Percentiles rank a stretch among this genome's conserved stretches.
These are phyloP conservation scores for Thielaviopsis euricoi DNA, from an alignment of 2,329 filamentous ascomycete species.

Conservation along the genomic window DNA sequence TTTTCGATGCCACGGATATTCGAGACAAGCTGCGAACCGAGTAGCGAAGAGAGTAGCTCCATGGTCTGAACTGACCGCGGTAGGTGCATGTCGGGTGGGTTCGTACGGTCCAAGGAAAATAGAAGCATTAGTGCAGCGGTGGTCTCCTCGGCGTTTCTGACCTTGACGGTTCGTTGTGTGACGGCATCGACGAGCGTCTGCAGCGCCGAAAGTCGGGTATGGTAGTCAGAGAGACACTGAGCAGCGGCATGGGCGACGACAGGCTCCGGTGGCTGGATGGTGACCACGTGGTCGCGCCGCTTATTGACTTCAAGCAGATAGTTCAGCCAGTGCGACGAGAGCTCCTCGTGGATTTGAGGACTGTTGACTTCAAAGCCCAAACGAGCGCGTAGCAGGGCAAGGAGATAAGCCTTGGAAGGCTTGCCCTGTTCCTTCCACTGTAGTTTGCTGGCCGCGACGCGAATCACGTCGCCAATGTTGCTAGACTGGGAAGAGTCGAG, in stretches of 20 bases:
- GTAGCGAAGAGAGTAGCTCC: background rate
- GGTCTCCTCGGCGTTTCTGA: slow-evolving; percentile 4
- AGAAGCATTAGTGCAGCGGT: slow-evolving; percentile 4
- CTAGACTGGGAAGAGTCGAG: slow-evolving; percentile 2
- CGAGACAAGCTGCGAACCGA: background rate
- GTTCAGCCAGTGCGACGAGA: slow-evolving; percentile 7
- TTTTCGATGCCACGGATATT: background rate
- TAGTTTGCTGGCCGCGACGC: slow-evolving; percentile 5
- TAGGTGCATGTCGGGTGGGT: background rate
- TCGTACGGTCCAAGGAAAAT: slow-evolving; percentile 3
- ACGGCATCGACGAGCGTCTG: slow-evolving; percentile 4
- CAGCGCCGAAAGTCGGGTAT: slow-evolving; percentile 1
- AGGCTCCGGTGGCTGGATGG: slow-evolving; percentile 8
- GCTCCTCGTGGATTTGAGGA: slow-evolving; percentile 2
- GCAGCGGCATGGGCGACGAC: slow-evolving; percentile 5
- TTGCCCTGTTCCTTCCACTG: background rate
- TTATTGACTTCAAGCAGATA: slow-evolving; percentile 4
- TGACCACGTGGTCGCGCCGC: slow-evolving; percentile 6
- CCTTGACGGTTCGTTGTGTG: background rate
- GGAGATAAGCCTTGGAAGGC: slow-evolving; percentile 1
- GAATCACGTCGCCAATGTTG: slow-evolving; percentile 5
- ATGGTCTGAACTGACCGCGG: background rate
- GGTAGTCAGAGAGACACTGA: slow-evolving; percentile 3
- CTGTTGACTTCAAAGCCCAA: slow-evolving; percentile 2
- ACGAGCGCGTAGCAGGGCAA: slow-evolving; percentile 4